Conservation (phyloP, 2,329 filamentous ascomycete species). For the Trichoderma aggressivum region DNA sequence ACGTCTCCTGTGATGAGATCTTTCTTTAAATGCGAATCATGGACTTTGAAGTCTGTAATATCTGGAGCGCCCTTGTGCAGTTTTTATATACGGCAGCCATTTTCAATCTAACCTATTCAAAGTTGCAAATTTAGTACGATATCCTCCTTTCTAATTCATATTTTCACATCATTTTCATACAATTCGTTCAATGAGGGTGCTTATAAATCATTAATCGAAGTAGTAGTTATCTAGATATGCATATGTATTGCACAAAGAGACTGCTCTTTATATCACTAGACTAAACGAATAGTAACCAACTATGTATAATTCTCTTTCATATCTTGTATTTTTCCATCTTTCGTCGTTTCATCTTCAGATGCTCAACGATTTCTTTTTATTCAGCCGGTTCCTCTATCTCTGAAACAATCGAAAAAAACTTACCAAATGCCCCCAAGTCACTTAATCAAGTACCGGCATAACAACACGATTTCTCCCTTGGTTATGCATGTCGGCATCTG, state of each 20-base stretch:
- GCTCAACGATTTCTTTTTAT: background rate
- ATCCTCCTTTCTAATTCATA: background rate
- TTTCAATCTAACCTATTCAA: background rate
- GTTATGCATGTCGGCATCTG: too few relatives aligned
- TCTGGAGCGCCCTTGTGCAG: too few relatives aligned
- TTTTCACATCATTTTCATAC: background rate
- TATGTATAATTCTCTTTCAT: too few relatives aligned
- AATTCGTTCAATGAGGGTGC: accelerated
- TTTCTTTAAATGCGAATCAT: too few relatives aligned
- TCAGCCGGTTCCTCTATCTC: background rate
- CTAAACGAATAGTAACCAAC: too few relatives aligned
- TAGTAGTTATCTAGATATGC: background rate
- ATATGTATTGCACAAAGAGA: too few relatives aligned
- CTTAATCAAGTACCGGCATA: background rate
- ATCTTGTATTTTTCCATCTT: background rate
- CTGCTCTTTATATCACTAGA: too few relatives aligned
- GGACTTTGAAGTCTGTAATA: too few relatives aligned
- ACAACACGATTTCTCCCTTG: background rate
- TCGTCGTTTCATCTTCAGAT: background rate
- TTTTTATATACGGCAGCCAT: background rate
- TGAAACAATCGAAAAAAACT: background rate
- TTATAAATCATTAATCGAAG: background rate
- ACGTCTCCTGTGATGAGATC: background rate
- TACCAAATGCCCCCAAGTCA: background rate
- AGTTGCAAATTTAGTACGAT: background rate